Percentiles rank a stretch among this genome's conserved stretches.
These are phyloP conservation scores for Coemansia brasiliensis DNA, from an alignment of 192 early-diverging fungal genomes.

Conservation along the genomic window DNA sequence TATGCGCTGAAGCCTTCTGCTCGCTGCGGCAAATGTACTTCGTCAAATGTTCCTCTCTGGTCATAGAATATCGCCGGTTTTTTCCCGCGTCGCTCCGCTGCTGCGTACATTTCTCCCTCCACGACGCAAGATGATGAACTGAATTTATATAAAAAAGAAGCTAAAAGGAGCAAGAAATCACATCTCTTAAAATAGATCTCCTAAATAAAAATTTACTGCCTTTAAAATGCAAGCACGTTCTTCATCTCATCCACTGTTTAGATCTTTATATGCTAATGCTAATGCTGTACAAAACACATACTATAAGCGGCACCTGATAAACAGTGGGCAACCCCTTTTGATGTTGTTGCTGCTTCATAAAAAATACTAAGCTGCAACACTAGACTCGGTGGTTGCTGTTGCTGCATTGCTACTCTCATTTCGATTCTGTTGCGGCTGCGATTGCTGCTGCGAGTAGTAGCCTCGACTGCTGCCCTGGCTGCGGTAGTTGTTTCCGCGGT, in stretches of 20 bases:
- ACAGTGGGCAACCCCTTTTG: too few relatives aligned
- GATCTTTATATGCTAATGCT: too few relatives aligned
- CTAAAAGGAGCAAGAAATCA: background rate
- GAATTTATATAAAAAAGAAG: background rate
- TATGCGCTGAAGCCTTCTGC: slow-evolving; percentile 43
- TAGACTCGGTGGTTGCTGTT: slow-evolving; percentile 17
- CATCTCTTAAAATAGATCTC: background rate
- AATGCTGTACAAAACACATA: background rate
- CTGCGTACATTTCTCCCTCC: too few relatives aligned
- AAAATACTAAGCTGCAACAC: slow-evolving; percentile 12
- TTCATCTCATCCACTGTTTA: background rate
- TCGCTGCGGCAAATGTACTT: slow-evolving; percentile 25
- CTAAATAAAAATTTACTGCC: background rate
- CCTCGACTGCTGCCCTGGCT: slow-evolving; percentile 51
- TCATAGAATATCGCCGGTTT: slow-evolving; percentile 35
- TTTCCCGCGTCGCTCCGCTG: slow-evolving; percentile 1
- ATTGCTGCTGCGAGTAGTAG: slow-evolving; percentile 32
- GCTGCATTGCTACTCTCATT: background rate
- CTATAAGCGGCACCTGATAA: too few relatives aligned
- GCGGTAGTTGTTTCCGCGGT: slow-evolving; percentile 28
- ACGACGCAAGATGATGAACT: background rate
- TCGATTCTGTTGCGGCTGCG: slow-evolving; percentile 3
- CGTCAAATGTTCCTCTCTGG: slow-evolving; percentile 34
- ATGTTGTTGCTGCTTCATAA: background rate
- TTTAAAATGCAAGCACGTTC: background rate